Evolutionary conservation across 1,284 basidiomycete species (phyloP).

Genomic region (Athelia sp.): DNA sequence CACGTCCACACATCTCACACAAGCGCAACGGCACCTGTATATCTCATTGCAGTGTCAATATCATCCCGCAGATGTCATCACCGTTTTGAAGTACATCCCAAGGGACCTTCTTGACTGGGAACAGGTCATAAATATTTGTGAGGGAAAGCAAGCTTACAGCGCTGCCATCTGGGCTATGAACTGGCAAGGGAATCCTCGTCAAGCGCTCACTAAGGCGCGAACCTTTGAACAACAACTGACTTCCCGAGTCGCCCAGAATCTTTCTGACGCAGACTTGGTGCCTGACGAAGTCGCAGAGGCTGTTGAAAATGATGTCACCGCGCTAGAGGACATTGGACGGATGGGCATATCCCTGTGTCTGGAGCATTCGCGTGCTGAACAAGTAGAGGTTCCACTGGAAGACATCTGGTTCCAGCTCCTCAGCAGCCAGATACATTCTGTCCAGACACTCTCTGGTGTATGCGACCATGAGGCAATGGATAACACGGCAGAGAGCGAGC

Average conservation of each 20-base stretch:
- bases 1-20: conserved; percentile 41
- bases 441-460: conserved; percentile 63
- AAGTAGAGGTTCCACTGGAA: conserved; percentile 55
- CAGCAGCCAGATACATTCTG: conserved; percentile 73
- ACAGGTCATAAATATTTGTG: conserved; percentile 59
- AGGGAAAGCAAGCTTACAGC: conserved; percentile 62
- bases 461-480: conserved; percentile 23
- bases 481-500: conserved; percentile 15
- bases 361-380: conserved; percentile 47
- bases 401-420: conserved; percentile 91
- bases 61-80: conserved; percentile 63
- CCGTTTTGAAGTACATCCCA: conserved; percentile 60
- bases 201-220: conserved; percentile 67
- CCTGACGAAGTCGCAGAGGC: conserved; percentile 21
- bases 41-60: conserved; percentile 70
- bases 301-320: conserved; percentile 28
- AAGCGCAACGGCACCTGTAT: conserved; percentile 55
- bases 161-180: conserved; percentile 84
- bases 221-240: conserved; percentile 55
- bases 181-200: conserved; percentile 54
- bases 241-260: conserved; percentile 39
- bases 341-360: conserved; percentile 66
- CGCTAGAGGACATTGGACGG: conserved; percentile 50
- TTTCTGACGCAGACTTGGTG: conserved; percentile 23
- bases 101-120: conserved; percentile 54